Evolutionary conservation across 2,329 filamentous ascomycete genomes (phyloP).

Genomic region (Clarireedia sp.): DNA sequence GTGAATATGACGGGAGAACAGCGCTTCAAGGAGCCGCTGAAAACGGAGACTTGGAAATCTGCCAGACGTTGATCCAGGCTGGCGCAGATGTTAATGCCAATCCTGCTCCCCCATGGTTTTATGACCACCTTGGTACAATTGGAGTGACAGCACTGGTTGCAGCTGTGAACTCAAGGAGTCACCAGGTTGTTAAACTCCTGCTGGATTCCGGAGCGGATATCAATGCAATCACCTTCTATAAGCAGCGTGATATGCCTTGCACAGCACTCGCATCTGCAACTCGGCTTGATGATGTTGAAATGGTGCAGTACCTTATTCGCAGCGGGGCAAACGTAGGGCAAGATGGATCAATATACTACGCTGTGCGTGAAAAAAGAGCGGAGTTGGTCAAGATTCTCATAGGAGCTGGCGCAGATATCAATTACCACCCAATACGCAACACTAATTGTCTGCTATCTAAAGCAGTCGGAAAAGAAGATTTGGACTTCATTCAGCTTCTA

Average conservation of each 20-base stretch:
- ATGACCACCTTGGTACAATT: constrained; percentile 12
- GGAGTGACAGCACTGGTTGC: constrained; percentile 6
- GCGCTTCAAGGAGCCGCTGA: constrained; percentile 14
- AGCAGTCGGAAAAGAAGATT: neutral
- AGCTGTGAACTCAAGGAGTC: neutral
- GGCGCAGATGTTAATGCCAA: constrained; percentile 12
- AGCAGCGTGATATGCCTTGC: neutral
- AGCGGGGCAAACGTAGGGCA: neutral
- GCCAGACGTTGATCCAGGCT: constrained; percentile 8
- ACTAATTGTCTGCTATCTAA: neutral
- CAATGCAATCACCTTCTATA: neutral
- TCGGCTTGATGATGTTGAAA: neutral
- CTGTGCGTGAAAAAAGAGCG: neutral
- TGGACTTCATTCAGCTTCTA: neutral
- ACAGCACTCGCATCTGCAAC: neutral
- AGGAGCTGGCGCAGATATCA: neutral
- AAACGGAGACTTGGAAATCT: constrained; percentile 6
- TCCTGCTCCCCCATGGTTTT: neutral
- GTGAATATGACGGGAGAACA: constrained; percentile 10
- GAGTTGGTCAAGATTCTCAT: neutral
- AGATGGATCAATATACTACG: neutral
- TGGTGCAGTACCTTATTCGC: neutral
- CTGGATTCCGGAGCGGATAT: neutral
- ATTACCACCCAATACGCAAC: too few species aligned
- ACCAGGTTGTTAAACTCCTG: neutral